These are phyloP conservation scores for Leptographium lundbergii DNA, from an alignment of 2,329 filamentous ascomycete species.

Conservation along the genomic window DNA sequence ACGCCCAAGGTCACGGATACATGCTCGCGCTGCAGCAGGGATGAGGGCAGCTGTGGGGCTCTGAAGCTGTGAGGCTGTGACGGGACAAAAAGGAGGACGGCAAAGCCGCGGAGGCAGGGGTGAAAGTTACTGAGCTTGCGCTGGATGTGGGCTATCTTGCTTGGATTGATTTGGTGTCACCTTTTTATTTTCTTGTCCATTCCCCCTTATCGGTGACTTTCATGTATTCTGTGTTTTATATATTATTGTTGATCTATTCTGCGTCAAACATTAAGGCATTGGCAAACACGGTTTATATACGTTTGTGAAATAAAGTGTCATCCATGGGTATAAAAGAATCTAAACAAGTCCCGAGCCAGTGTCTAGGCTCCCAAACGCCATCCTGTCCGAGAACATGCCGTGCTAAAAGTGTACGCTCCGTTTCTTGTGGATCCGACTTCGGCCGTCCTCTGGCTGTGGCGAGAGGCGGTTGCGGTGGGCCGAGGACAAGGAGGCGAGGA, in stretches of 20 bases:
- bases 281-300: not conserved
- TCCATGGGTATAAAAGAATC: not conserved
- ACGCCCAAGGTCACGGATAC: no score
- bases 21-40: no score
- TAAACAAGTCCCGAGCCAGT: not conserved
- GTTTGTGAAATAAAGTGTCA: not conserved
- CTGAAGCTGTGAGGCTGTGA: no score
- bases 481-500: constrained; percentile 4
- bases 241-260: not conserved
- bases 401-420: constrained; percentile 19
- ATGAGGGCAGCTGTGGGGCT: no score
- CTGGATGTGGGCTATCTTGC: not conserved
- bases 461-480: not conserved
- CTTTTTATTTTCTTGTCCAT: not conserved
- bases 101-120: no score
- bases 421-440: constrained; percentile 21
- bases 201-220: not conserved
- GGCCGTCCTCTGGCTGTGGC: not conserved
- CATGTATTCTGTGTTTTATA: not conserved
- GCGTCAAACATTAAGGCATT: not conserved
- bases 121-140: not conserved
- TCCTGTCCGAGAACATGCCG: not conserved
- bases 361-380: not conserved
- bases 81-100: no score
- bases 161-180: not conserved